phyloP scores from a whole-genome alignment of 225 moss, liverwort and hornwort species.

The Antitrichia curtipendula region DNA sequence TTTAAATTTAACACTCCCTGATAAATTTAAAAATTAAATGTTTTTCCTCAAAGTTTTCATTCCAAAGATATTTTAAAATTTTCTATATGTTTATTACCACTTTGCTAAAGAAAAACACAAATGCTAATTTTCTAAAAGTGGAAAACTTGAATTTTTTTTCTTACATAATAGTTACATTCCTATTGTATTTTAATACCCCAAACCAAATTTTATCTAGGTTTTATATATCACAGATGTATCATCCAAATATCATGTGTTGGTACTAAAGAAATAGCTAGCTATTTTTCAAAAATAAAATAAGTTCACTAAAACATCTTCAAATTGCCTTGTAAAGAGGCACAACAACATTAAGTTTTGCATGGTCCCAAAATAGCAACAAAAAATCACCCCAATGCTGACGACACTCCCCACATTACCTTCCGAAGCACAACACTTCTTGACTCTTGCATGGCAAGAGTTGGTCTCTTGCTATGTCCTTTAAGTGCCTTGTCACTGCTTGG shows the following conservation, averaged over 20 bases:
- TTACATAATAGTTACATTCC: neutral
- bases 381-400: no score
- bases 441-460: no score
- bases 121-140: neutral
- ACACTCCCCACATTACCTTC: no score
- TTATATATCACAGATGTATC: neutral
- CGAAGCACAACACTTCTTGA: no score
- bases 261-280: neutral
- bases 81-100: no score
- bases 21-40: neutral
- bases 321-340: no score
- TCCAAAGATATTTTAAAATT: no score
- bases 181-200: neutral
- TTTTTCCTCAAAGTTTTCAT: fast-evolving
- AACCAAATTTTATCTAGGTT: neutral
- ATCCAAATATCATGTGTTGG: neutral
- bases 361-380: no score
- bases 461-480: no score
- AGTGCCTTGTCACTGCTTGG: no score
- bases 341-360: no score
- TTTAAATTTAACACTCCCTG: neutral
- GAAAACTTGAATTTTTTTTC: neutral
- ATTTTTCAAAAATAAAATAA: neutral
- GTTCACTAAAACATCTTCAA: neutral
- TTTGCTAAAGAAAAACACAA: neutral